Evolutionary conservation across 1,284 basidiomycete genomes (phyloP).

Genomic region (Fistulinella cinereoalba): DNA sequence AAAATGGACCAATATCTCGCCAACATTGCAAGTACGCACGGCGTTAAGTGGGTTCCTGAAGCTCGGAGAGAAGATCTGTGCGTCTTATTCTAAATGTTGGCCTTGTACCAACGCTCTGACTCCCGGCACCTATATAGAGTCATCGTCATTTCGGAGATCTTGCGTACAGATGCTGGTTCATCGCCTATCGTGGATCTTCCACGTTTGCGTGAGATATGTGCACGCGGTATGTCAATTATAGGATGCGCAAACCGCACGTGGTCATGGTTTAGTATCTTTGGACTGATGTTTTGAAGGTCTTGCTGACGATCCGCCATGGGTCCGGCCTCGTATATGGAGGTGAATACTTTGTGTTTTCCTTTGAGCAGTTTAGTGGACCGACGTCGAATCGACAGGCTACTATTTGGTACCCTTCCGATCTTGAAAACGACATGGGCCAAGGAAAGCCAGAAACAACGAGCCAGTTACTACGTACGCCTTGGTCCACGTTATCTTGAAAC

Average conservation of each 20-base stretch:
- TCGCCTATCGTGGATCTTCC: conserved; percentile 56
- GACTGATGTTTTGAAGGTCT: conserved; percentile 46
- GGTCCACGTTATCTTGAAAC: not conserved
- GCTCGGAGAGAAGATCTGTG: conserved; percentile 61
- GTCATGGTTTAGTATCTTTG: not conserved
- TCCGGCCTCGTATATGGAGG: conserved; percentile 74
- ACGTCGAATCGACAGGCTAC: conserved; percentile 42
- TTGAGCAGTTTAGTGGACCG: not conserved
- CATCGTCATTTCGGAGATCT: conserved; percentile 53
- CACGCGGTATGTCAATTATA: conserved; percentile 45
- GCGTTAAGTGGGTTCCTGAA: conserved; percentile 62
- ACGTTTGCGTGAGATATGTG: conserved; percentile 52
- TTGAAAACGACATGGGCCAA: conserved; percentile 57
- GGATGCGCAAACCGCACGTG: not conserved
- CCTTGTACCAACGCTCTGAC: not conserved
- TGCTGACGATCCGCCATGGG: conserved; percentile 67
- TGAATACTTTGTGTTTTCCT: conserved; percentile 33
- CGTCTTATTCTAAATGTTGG: conserved; percentile 21
- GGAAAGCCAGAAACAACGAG: conserved; percentile 57
- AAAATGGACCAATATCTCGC: conserved; percentile 55
- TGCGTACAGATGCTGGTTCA: conserved; percentile 44
- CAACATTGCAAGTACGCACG: conserved; percentile 50
- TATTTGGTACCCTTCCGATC: conserved; percentile 59
- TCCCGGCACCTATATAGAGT: conserved; percentile 38
- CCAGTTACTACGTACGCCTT: conserved; percentile 63